Percentiles rank a stretch among this genome's conserved stretches.
Evolutionary conservation across 2,329 filamentous ascomycete species (phyloP).

Genomic region (Stachybotrys chartarum): DNA sequence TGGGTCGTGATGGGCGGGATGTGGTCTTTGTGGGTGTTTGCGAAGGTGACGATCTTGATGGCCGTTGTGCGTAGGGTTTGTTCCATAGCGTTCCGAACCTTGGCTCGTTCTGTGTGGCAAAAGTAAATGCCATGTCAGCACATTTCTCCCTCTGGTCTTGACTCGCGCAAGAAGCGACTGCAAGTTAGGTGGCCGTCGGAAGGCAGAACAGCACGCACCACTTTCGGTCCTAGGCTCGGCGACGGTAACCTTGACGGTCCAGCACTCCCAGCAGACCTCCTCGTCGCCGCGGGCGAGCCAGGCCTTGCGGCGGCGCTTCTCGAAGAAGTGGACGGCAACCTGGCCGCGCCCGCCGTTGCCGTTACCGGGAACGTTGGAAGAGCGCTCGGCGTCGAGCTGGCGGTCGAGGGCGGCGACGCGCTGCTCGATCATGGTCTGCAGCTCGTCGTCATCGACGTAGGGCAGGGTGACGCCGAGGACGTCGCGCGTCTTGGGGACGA

Average conservation of each 20-base stretch:
- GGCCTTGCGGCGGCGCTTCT: constrained; percentile 78
- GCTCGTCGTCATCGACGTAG: constrained; percentile 80
- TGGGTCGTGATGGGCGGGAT: constrained; percentile 96
- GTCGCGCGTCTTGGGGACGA: constrained; percentile 76
- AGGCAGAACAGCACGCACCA: constrained; percentile 45
- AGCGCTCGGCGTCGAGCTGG: constrained; percentile 59
- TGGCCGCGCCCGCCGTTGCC: constrained; percentile 62
- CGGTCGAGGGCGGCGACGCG: constrained; percentile 73
- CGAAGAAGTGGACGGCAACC: constrained; percentile 86
- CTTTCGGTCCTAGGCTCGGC: constrained; percentile 83
- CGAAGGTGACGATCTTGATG: constrained; percentile 82
- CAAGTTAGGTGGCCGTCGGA: neutral
- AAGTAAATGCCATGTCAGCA: neutral
- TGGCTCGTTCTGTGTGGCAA: constrained; percentile 62
- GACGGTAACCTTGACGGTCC: constrained; percentile 90
- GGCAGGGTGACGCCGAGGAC: constrained; percentile 87
- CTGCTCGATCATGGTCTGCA: constrained; percentile 90
- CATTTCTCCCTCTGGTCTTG: too few species aligned
- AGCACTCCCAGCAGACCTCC: constrained; percentile 94
- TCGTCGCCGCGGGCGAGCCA: constrained; percentile 79
- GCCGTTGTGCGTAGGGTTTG: constrained; percentile 80
- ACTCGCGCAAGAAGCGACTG: too few species aligned
- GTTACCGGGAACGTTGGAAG: constrained; percentile 16
- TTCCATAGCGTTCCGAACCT: constrained; percentile 86
- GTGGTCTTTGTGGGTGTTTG: constrained; percentile 86